phyloP scores from a whole-genome alignment of 1,284 basidiomycete genomes.

The Tilletia indica region DNA sequence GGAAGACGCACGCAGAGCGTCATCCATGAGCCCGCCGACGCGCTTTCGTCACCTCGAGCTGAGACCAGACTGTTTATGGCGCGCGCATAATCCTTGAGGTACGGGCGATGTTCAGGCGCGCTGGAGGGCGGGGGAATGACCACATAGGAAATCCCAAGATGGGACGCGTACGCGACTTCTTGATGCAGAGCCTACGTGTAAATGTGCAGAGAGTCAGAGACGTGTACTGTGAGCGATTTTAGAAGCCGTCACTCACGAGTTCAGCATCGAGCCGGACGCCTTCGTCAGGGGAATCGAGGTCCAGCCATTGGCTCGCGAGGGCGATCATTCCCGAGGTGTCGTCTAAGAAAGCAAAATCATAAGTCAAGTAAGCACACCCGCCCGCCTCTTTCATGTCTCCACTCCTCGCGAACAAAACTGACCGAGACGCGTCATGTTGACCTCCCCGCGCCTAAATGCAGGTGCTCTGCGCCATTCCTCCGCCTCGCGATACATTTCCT shows the following conservation, averaged over 20 bases:
- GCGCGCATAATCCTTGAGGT: conserved; percentile 87
- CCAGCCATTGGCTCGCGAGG: conserved; percentile 87
- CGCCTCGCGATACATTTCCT: conserved; percentile 68
- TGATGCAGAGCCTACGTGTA: conserved; percentile 76
- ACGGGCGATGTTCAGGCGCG: conserved; percentile 61
- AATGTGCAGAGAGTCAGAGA: neutral
- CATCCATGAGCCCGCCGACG: conserved; percentile 44
- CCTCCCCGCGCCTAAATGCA: conserved; percentile 76
- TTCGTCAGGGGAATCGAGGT: conserved; percentile 86
- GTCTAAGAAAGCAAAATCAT: conserved; percentile 61
- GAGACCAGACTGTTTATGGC: conserved; percentile 62
- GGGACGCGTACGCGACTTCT: conserved; percentile 87
- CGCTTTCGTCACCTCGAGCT: conserved; percentile 38
- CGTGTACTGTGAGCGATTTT: conserved; percentile 14
- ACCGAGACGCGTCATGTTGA: conserved; percentile 68
- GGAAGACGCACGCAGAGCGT: conserved; percentile 46
- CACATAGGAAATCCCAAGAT: conserved; percentile 78
- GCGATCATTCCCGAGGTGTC: conserved; percentile 77
- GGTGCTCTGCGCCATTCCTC: conserved; percentile 85
- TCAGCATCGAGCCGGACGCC: conserved; percentile 95
- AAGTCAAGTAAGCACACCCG: neutral
- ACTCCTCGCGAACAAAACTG: neutral
- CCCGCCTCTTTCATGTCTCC: conserved; percentile 47
- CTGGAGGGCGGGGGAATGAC: conserved; percentile 89
- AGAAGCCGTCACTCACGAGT: conserved; percentile 58